phyloP scores from a whole-genome alignment of 2,329 filamentous ascomycete species.

The Verruconis gallopava region DNA sequence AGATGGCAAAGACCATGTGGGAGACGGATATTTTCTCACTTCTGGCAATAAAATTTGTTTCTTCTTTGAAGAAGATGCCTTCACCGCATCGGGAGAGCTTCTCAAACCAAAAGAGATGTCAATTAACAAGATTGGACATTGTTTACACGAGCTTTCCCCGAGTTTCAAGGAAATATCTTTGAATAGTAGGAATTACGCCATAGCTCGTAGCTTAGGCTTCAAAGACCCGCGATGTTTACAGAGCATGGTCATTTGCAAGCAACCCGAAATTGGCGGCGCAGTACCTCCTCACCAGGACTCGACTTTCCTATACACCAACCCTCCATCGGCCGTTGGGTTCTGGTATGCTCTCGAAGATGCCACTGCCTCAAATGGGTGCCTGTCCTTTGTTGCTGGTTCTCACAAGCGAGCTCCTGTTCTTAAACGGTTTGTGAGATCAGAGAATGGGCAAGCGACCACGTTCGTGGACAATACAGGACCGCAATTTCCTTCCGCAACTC shows the following conservation, averaged over 20 bases:
- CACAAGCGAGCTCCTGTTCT: slow-evolving; percentile 60
- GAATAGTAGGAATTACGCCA: slow-evolving; percentile 42
- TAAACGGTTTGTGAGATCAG: slow-evolving; percentile 59
- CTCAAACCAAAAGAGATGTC: slow-evolving; percentile 68
- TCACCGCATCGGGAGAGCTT: slow-evolving; percentile 51
- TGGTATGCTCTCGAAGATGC: slow-evolving; percentile 97
- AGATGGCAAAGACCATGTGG: slow-evolving; percentile 58
- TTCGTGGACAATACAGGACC: slow-evolving; percentile 52
- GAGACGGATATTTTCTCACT: slow-evolving; percentile 84
- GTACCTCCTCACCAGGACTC: slow-evolving; percentile 88
- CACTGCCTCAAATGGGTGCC: slow-evolving; percentile 70
- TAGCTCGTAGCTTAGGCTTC: slow-evolving; percentile 63
- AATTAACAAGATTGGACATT: slow-evolving; percentile 56
- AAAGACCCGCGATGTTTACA: slow-evolving; percentile 66
- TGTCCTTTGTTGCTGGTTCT: slow-evolving; percentile 74
- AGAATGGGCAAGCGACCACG: slow-evolving; percentile 27
- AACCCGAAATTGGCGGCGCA: slow-evolving; percentile 85
- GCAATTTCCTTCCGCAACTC: slow-evolving; percentile 42
- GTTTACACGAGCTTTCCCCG: slow-evolving; percentile 34
- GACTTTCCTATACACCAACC: slow-evolving; percentile 82
- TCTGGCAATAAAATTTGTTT: slow-evolving; percentile 88
- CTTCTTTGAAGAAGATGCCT: slow-evolving; percentile 93
- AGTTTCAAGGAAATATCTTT: slow-evolving; percentile 39
- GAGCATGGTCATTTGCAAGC: slow-evolving; percentile 98
- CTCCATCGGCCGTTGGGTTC: slow-evolving; percentile 82